Percentiles rank a stretch among this genome's conserved stretches.
phyloP scores from a whole-genome alignment of 2,329 filamentous ascomycete genomes.

The Diaporthe humulicola region DNA sequence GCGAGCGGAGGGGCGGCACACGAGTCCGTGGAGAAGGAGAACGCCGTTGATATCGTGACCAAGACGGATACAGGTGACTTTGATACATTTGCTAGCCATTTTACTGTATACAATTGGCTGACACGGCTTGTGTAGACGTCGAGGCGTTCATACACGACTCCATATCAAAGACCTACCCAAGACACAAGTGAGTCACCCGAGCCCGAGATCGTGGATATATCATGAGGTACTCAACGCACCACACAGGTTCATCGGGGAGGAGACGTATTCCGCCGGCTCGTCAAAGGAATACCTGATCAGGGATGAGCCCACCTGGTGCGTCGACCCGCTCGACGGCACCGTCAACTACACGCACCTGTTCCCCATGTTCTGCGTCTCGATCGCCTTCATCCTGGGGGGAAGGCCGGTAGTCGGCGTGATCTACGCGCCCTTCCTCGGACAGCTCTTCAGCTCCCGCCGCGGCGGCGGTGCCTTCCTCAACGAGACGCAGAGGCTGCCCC shows the following conservation, averaged over 20 bases:
- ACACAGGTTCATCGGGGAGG: slow-evolving; percentile 81
- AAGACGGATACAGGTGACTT: slow-evolving; percentile 77
- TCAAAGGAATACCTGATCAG: slow-evolving; percentile 78
- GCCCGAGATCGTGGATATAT: background rate
- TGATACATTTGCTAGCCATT: background rate
- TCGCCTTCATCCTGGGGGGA: slow-evolving; percentile 74
- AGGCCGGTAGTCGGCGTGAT: slow-evolving; percentile 78
- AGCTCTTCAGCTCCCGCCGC: slow-evolving; percentile 76
- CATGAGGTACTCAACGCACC: background rate
- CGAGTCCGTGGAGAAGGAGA: slow-evolving; percentile 76
- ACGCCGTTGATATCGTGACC: slow-evolving; percentile 82
- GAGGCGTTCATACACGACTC: slow-evolving; percentile 76
- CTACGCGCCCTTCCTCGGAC: slow-evolving; percentile 77
- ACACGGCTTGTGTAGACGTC: slow-evolving; percentile 64
- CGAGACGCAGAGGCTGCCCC: slow-evolving; percentile 72
- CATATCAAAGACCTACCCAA: slow-evolving; percentile 72
- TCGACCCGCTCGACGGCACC: slow-evolving; percentile 84
- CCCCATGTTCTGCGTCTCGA: slow-evolving; percentile 85
- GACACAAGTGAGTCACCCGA: slow-evolving; percentile 69
- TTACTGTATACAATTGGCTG: background rate
- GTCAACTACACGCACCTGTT: slow-evolving; percentile 87
- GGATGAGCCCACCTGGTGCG: slow-evolving; percentile 76
- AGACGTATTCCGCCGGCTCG: slow-evolving; percentile 77
- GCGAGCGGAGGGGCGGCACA: slow-evolving; percentile 42
- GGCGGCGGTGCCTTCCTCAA: slow-evolving; percentile 79